Base-by-base conservation (phyloP, 345 rosid species). In the Aquilaria sinensis region DNA sequence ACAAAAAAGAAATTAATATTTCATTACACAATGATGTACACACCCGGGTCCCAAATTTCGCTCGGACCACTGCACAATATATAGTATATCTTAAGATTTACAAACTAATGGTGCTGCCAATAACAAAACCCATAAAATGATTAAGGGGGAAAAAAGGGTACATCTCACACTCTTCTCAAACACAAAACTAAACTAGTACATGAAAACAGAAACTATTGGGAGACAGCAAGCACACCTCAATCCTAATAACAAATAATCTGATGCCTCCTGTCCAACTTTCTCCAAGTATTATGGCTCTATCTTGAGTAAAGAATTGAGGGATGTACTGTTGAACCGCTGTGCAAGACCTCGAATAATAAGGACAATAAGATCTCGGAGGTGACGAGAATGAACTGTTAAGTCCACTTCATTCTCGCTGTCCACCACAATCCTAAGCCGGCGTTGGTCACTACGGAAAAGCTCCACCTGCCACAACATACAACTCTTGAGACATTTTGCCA, bases 271-370 rank as follows among this genome's bases (percentile, higher is more conserved):
- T 55, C 10, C 51, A 33, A 52, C 23, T 56, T 29, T 73, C 41
- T 34, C 41, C 41, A 16, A 16, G 23, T 16, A 16, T 6, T 73
- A 81, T 62, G 86, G 74, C 64, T 80, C 96, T 63, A 86, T 88
- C 72, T 88, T 94, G 49, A 94, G 97, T 13, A 90, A 92, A 34
- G 96, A 83, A 78, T 90, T 88, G 74, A 94, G 95, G 57, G 99
- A 94, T 51, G 96, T 94, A 77, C 97, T 93, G 66, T 93, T 93
- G 76, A 93, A 93, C 34, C 92, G 77, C 74, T 90, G 98, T 32
- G 97, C 98, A 70, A 93, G 79, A 64, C 97, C 96, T 10, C 96
- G 90, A 48, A 90, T 86, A 51, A 85, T 92, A 41, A 90, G 97
- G 47, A 85, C 96, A 13, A 83, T 73, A 31, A 90, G 79, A 70